Percentiles rank a stretch among this genome's conserved stretches.
Evolutionary conservation across 2,329 filamentous ascomycete genomes (phyloP).

Genomic region (Neofusicoccum parvum): DNA sequence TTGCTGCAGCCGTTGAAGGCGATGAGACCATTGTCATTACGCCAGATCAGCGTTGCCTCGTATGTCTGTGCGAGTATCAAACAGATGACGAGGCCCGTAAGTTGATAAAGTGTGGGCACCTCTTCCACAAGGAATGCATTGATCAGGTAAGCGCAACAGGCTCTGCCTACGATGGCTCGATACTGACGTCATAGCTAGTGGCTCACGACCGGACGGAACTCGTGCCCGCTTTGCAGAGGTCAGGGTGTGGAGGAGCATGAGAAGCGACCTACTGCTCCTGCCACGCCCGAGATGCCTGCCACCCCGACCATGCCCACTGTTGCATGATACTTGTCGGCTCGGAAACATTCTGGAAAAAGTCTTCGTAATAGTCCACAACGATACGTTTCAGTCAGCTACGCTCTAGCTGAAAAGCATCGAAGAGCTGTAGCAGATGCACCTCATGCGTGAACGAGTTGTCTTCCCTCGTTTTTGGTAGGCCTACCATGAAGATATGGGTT

Average conservation of each 20-base stretch:
- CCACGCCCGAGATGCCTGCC: constrained; percentile 4
- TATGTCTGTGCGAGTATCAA: constrained; percentile 69
- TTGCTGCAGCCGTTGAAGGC: constrained; percentile 51
- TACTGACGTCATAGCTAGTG: constrained; percentile 50
- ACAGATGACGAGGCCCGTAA: constrained; percentile 62
- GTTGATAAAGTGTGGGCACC: constrained; percentile 64
- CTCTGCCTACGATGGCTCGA: neutral
- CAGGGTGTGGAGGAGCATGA: constrained; percentile 58
- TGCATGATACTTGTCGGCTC: neutral
- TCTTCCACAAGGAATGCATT: constrained; percentile 71
- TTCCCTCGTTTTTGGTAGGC: neutral
- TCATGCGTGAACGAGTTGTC: neutral
- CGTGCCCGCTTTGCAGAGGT: constrained; percentile 63
- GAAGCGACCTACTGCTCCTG: constrained; percentile 6
- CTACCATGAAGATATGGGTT: neutral
- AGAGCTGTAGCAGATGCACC: neutral
- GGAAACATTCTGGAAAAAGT: no score
- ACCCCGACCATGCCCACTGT: neutral
- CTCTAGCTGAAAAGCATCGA: neutral
- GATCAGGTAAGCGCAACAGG: constrained; percentile 59
- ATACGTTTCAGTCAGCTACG: neutral
- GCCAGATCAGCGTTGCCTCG: constrained; percentile 59
- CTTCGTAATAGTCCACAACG: neutral
- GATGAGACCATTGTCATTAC: constrained; percentile 30
- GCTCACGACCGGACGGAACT: constrained; percentile 68